These are phyloP conservation scores for Agaricus blazei DNA, from an alignment of 768 basidiomycete species.

Conservation along the genomic window DNA sequence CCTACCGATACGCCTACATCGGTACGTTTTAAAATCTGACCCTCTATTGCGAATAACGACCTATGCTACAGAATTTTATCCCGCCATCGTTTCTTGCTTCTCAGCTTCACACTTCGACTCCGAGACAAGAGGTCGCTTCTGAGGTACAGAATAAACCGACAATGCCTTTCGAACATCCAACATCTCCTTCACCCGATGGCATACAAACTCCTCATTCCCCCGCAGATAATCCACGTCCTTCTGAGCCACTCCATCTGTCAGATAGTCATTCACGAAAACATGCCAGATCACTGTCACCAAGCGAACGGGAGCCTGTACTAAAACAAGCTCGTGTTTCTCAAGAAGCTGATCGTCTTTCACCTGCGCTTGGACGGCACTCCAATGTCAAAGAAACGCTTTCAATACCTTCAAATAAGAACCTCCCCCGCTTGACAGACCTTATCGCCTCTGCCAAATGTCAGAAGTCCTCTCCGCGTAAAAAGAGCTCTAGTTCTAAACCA, in stretches of 20 bases:
- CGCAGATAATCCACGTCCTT: background rate
- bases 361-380: background rate
- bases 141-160: background rate
- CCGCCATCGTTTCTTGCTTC: slow-evolving; percentile 53
- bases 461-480: slow-evolving; percentile 7
- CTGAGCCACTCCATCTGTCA: background rate
- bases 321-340: background rate
- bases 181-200: background rate
- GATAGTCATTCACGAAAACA: background rate
- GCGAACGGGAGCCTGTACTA: background rate
- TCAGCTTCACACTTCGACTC: slow-evolving; percentile 50
- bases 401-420: slow-evolving; percentile 15
- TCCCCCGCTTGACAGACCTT: slow-evolving; percentile 34
- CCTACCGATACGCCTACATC: background rate
- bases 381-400: slow-evolving; percentile 5
- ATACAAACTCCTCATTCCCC: background rate
- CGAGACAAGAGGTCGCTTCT: slow-evolving; percentile 15
- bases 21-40: background rate
- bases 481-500: background rate
- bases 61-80: slow-evolving; percentile 33
- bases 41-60: background rate
- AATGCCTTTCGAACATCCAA: background rate
- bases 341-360: background rate
- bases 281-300: background rate
- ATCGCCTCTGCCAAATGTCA: slow-evolving; percentile 30